phyloP scores from a whole-genome alignment of 78 protist species.

The Ministeria vibrans region DNA sequence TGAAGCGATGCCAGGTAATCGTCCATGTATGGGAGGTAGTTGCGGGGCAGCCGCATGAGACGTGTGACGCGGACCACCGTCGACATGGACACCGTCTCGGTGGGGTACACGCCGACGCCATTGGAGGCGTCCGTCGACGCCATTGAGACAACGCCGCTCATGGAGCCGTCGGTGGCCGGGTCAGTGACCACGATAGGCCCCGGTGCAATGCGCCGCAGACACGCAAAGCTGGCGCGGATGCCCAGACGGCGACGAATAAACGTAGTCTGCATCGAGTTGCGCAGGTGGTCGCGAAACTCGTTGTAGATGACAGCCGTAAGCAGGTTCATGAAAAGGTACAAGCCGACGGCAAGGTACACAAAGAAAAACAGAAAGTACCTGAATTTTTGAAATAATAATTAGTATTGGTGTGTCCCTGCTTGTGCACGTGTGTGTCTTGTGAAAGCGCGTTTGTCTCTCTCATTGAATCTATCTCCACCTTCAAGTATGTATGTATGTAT shows the following conservation, averaged over 20 bases:
- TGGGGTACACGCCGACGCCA: too few relatives aligned
- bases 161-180: neutral
- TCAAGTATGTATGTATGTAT: too few relatives aligned
- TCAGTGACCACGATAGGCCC: neutral
- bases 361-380: neutral
- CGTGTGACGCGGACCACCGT: too few relatives aligned
- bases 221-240: neutral
- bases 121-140: too few relatives aligned
- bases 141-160: neutral
- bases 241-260: neutral
- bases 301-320: neutral
- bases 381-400: neutral
- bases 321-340: neutral
- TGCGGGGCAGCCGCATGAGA: too few relatives aligned
- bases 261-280: neutral
- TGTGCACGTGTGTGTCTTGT: too few relatives aligned
- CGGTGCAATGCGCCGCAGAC: neutral
- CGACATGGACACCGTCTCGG: too few relatives aligned
- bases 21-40: too few relatives aligned
- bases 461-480: too few relatives aligned
- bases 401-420: too few relatives aligned
- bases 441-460: too few relatives aligned
- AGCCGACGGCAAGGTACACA: neutral
- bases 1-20: too few relatives aligned
- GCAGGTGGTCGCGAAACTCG: neutral